These are phyloP conservation scores for Aspergillus sp. DNA, from an alignment of 2,329 filamentous ascomycete genomes.

Conservation along the genomic window DNA sequence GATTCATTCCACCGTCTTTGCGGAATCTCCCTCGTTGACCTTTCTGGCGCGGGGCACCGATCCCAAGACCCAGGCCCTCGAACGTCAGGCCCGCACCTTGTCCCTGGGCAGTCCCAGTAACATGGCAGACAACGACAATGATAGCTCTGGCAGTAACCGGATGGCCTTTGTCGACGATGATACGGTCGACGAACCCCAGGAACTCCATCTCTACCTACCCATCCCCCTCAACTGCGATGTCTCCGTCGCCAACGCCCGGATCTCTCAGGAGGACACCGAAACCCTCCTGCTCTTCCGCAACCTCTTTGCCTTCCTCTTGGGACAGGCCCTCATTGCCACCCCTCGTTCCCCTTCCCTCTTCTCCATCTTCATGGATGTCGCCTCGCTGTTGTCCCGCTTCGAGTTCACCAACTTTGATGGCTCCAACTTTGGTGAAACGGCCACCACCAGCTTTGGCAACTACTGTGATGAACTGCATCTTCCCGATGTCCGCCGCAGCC, in stretches of 20 bases:
- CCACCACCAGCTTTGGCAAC: conserved; percentile 41
- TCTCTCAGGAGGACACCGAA: conserved; percentile 45
- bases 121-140: conserved; percentile 26
- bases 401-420: conserved; percentile 55
- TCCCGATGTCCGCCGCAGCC: conserved; percentile 70
- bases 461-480: conserved; percentile 71
- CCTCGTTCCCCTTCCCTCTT: conserved; percentile 49
- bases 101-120: conserved; percentile 22
- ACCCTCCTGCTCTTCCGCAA: conserved; percentile 54
- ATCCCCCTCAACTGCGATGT: conserved; percentile 48
- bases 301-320: conserved; percentile 56
- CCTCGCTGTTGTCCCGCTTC: conserved; percentile 49
- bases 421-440: conserved; percentile 56
- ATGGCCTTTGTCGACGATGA: conserved; percentile 40
- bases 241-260: conserved; percentile 23
- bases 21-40: conserved; percentile 49
- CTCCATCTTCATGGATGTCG: conserved; percentile 54
- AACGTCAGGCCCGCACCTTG: conserved; percentile 22
- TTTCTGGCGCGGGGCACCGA: conserved; percentile 47
- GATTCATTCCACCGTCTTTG: conserved; percentile 51
- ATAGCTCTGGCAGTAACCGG: conserved; percentile 41
- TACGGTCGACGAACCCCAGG: conserved; percentile 31
- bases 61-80: conserved; percentile 35
- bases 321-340: conserved; percentile 54
- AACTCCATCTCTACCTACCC: conserved; percentile 51